Conservation (phyloP, 768 basidiomycete species). For the Coprinopsis sp. region DNA sequence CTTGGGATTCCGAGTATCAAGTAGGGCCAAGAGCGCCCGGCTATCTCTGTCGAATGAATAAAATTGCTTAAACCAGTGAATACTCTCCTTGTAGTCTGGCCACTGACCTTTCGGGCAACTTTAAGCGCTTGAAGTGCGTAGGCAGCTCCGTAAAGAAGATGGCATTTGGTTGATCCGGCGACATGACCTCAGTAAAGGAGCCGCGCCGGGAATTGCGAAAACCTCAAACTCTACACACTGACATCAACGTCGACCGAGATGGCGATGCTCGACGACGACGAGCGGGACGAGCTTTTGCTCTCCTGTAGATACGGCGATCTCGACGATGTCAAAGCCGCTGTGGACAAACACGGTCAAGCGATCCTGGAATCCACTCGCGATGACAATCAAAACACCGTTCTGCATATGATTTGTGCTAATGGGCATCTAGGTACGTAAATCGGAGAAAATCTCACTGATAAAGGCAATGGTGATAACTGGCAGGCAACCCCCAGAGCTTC, state of each 20-base stretch:
- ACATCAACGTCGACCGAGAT: conserved; percentile 8
- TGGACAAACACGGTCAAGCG: conserved; percentile 50
- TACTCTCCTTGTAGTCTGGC: no score
- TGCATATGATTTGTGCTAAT: conserved; percentile 89
- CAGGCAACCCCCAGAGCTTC: conserved; percentile 59
- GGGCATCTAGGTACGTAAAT: conserved; percentile 73
- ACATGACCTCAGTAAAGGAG: no score
- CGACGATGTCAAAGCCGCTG: conserved; percentile 67
- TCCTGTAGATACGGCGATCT: conserved; percentile 87
- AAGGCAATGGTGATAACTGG: conserved; percentile 34
- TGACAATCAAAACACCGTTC: conserved; percentile 69
- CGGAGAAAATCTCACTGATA: neutral
- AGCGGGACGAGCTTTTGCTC: conserved; percentile 71
- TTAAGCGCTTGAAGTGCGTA: no score
- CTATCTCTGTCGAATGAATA: neutral
- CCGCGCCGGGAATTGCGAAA: neutral
- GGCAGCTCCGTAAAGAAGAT: no score
- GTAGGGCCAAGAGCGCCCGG: neutral
- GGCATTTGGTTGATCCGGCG: no score
- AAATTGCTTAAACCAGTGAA: no score
- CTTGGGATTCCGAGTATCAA: no score
- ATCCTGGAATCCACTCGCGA: conserved; percentile 53
- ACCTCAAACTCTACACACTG: neutral
- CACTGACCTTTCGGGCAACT: no score
- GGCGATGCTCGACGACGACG: conserved; percentile 39